Base-by-base conservation (phyloP, 1,139 yeast species). In the Trichomonascaceae sp. region DNA sequence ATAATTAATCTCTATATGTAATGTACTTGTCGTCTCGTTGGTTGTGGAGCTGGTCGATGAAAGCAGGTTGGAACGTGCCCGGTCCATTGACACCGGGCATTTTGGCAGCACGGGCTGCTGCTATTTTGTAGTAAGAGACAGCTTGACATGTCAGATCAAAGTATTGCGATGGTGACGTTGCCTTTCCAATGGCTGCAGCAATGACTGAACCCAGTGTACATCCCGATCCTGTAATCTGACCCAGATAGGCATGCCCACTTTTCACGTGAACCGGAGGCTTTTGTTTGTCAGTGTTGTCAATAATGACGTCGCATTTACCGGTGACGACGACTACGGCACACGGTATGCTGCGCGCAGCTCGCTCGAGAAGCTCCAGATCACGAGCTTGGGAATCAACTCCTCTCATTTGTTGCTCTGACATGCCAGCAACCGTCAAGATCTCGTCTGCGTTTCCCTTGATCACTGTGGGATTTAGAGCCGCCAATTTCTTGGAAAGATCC, bases 371-470 rank as follows among this genome's bases (percentile, higher is more conserved):
- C n/a, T n/a, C n/a, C n/a, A 80, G 69, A 8, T 59, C 54, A 17
- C 51, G 48, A 1, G 76, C 82, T 5, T 43, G 42, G 20, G 48
- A 43, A 36, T 52, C 57, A 1, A 52, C 56, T 6, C 96, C 96
- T 41, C 71, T 67, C 87, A 79, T 79, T 22, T 59, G 50, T n/a
- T n/a, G n/a, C n/a, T n/a, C n/a, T n/a, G n/a, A n/a, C 1, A 56
- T 51, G 1, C 51, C 53, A 13, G 33, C 33, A 2, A 41, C 43
- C 0, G 71, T 60, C 39, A 67, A 50, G 11, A 87, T 78, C 48
- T 87, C 97, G n/a, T 92, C 85, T 9, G 73, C 69, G 49, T 87
- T 87, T 1, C 95, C 96, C 54, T 87, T 84, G 43, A 85, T 75
- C 13, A 84, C 85, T 1, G 79, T 59, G 31, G 71, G 71, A 1